Evolutionary conservation across 225 moss, liverwort and hornwort genomes (phyloP).

Genomic region (Pleurozium schreberi): DNA sequence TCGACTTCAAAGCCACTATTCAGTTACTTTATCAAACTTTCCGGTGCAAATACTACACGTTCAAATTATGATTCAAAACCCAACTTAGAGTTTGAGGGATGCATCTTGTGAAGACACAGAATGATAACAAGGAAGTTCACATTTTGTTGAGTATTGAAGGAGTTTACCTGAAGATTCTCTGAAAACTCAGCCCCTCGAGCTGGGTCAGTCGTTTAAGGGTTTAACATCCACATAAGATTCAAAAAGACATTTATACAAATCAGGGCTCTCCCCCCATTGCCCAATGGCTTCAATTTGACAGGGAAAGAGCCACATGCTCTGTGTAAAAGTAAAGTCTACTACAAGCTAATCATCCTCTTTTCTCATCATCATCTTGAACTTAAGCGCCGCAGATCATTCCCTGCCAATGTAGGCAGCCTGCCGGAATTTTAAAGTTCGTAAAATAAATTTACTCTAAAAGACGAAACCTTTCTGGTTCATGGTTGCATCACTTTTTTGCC

Average conservation of each 20-base stretch:
- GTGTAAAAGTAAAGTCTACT: background rate
- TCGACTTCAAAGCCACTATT: background rate
- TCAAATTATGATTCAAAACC: background rate
- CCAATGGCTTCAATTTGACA: constrained; percentile 8
- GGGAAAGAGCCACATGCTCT: constrained; percentile 4
- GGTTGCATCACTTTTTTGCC: constrained; percentile 9
- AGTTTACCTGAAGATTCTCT: background rate
- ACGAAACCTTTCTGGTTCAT: background rate
- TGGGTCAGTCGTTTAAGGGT: background rate
- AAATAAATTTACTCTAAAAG: background rate
- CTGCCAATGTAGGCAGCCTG: background rate
- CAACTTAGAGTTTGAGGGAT: background rate
- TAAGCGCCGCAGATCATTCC: background rate
- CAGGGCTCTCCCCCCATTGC: background rate
- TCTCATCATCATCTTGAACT: constrained; percentile 33
- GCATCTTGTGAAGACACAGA: background rate
- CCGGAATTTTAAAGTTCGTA: background rate
- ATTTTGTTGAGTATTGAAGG: too few relatives aligned
- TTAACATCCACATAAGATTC: background rate
- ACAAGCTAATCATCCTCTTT: background rate
- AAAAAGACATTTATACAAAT: background rate
- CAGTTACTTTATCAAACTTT: background rate
- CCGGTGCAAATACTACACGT: background rate
- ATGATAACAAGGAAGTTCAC: background rate
- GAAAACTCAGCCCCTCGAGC: background rate